Conservation (phyloP, 305 asterid species). For the Solanum hybrid region DNA sequence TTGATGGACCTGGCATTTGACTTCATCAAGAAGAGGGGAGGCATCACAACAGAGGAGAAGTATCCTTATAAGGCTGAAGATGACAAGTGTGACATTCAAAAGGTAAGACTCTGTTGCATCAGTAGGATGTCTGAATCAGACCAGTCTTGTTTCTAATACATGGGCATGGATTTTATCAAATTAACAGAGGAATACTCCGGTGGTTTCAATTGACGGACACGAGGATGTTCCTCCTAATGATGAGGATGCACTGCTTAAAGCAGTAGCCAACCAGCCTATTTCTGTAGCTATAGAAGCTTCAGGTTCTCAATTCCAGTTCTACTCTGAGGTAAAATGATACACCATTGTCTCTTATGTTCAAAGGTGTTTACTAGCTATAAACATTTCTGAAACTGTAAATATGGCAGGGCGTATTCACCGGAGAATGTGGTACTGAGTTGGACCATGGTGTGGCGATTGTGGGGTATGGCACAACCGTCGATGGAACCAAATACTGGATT, state of each 20-base stretch:
- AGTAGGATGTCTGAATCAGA: not conserved
- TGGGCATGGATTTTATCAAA: not conserved
- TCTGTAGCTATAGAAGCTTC: constrained; percentile 84
- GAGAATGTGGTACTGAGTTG: constrained; percentile 56
- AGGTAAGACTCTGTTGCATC: constrained; percentile 28
- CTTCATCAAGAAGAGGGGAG: constrained; percentile 55
- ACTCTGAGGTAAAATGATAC: constrained; percentile 51
- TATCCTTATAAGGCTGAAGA: constrained; percentile 69
- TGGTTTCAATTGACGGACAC: constrained; percentile 65
- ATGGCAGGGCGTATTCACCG: constrained; percentile 59
- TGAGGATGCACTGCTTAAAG: constrained; percentile 67
- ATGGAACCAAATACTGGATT: constrained; percentile 75
- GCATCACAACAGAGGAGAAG: constrained; percentile 53
- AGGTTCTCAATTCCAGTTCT: constrained; percentile 71
- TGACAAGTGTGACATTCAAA: constrained; percentile 43
- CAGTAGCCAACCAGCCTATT: constrained; percentile 77
- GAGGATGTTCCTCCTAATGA: constrained; percentile 55
- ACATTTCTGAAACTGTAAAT: not conserved
- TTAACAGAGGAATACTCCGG: constrained; percentile 40
- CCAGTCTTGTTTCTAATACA: not conserved
- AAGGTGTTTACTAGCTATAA: not conserved
- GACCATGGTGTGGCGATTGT: constrained; percentile 77
- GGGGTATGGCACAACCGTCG: constrained; percentile 68
- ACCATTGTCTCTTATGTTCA: not conserved
- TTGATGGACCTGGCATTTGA: constrained; percentile 78